A percentile compares a stretch with the other conserved stretches of the same genome.
phyloP scores from a whole-genome alignment of 2,329 filamentous ascomycete species.

The Fusarium compactum region DNA sequence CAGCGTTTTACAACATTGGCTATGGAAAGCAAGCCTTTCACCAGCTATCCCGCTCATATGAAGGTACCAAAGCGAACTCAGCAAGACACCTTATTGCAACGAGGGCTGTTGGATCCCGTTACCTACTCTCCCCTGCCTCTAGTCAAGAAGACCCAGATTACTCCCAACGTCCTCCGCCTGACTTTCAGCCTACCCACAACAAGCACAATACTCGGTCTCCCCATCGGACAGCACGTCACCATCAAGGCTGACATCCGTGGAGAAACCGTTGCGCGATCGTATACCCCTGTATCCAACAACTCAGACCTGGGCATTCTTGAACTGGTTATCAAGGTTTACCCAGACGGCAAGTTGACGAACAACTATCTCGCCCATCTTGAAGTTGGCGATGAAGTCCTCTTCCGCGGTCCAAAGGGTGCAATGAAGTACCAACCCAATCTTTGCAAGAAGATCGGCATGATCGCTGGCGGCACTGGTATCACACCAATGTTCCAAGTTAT shows the following conservation, averaged over 20 bases:
- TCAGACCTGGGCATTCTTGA: constrained; percentile 62
- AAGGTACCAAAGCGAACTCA: constrained; percentile 51
- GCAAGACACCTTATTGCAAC: constrained; percentile 1
- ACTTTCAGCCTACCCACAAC: constrained; percentile 61
- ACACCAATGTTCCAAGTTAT: constrained; percentile 65
- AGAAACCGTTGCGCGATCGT: constrained; percentile 62
- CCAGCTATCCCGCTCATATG: constrained; percentile 46
- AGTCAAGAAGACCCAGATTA: background rate
- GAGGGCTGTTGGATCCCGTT: background rate
- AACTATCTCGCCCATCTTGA: constrained; percentile 60
- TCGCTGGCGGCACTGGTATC: constrained; percentile 60
- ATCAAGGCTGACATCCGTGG: constrained; percentile 62
- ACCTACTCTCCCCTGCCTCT: constrained; percentile 1
- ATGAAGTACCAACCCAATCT: constrained; percentile 63
- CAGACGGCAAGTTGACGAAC: constrained; percentile 61
- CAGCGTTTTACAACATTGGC: constrained; percentile 48
- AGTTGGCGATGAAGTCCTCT: constrained; percentile 61
- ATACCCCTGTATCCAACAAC: constrained; percentile 67
- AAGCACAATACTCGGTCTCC: constrained; percentile 62
- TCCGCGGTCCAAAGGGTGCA: constrained; percentile 69
- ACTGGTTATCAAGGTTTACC: constrained; percentile 64
- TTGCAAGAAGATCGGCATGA: constrained; percentile 64
- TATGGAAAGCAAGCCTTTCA: constrained; percentile 35
- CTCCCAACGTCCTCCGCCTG: constrained; percentile 59
- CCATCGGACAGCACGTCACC: constrained; percentile 68